Evolutionary conservation across 495 filamentous ascomycete genomes (phyloP), one percentile per base, ranked within the genome.

Genomic region (Choiromyces venosus): DNA sequence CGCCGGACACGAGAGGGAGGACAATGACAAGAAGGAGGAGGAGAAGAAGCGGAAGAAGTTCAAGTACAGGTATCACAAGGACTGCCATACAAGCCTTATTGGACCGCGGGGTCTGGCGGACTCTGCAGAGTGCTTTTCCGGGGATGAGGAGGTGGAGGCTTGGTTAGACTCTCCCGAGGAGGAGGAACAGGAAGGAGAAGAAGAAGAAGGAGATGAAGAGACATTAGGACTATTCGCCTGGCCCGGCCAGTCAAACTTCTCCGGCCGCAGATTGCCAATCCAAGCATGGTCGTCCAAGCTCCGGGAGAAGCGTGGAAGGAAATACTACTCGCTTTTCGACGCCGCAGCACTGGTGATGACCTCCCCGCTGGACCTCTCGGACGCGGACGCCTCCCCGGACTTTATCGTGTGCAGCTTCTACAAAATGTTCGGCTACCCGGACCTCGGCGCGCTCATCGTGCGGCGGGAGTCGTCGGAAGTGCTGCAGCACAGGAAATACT

Each of bases 381-480:
- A 93, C 73, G 77, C 86, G 2, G 83, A 84, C 14, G 82, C 80
- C 25, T 89, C 91, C 14, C 91, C 91, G 0, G 92, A 94, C 76
- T 93, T 93, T 74, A 88, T 85, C 9, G 88, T 87, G 44, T 73
- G 93, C 35, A 91, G 89, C 12, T 88, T 93, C 79, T 93, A 93
- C 82, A 94, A 94, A 82, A 91, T 93, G 69, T 93, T 93, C 79
- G 91, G 91, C 19, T 91, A 92, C 71, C 91, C 91, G 0, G 89
- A 93, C 71, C 84, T 94, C 21, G 92, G 91, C 1, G 91, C 87
- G 7, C 81, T 94, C 35, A 86, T 93, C 46, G 86, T 93, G 18
- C 86, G 90, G 37, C 89, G 86, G 76, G 83, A 85, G 29, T 88
- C 89, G 33, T 88, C 87, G 1, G 85, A 88, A 65, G 86, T 91